Evolutionary conservation across 2,329 filamentous ascomycete genomes (phyloP), one percentile per base, ranked within the genome.

Genomic region (Tolypocladium endophyticum): DNA sequence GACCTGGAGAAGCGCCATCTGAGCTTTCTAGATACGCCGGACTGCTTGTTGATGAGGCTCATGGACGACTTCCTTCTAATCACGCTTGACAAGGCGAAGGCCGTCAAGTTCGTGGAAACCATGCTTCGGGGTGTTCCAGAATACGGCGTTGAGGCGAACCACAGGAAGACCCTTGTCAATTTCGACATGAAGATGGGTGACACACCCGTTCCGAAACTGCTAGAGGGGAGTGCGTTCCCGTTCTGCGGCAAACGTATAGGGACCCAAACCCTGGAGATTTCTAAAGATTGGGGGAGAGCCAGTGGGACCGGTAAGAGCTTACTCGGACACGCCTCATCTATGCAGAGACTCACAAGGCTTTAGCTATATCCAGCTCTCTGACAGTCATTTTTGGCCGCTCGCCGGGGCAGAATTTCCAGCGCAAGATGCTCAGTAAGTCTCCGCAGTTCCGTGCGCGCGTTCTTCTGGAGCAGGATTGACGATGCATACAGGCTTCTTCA

Each of bases 61-160:
- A 90, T 96, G 50, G 94, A 99, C 66, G 94, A 99, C 68, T 99
- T 97, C 66, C 78, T 97, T 5, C 83, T 99, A 54, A 87, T 99
- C 67, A 96, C 89, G 0, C 85, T 86, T 0, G 81, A 90, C 56
- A 77, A 74, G 58, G 64, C 72, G 9, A 85, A 92, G 66, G 93
- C 91, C 0, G 78, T 79, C 60, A 77, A 75, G 1, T 97, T 99
- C 69, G 79, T 96, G 25, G 76, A 86, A 60, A 80, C 83, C 20
- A 96, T 99, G 92, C 87, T 96, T 66, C 72, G 74, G 1, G 93
- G 92, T 2, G 73, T 94, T 41, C 83, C 87, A 0, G 82, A 86
- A 39, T 97, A 95, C 68, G 94, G 94, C 4, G 87, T 97, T 4
- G 73, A 78, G 5, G 87, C 97, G 58, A 93, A 88, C 69, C 77